Conservation (phyloP, 768 basidiomycete species). For the Rhodotorula kratochvilovae region DNA sequence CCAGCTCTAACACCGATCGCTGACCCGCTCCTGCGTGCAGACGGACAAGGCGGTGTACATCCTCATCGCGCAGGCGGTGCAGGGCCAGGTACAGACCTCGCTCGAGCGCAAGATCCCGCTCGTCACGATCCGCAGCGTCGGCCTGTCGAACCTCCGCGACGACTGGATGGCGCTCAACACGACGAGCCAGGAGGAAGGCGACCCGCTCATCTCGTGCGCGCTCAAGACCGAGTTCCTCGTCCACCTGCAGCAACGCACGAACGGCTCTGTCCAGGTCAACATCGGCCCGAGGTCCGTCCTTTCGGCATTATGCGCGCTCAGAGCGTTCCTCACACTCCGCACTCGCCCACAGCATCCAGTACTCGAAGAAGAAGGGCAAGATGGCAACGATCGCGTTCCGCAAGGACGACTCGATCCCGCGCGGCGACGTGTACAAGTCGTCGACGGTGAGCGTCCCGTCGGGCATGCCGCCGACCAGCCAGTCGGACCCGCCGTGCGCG, state of each 20-base stretch:
- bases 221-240: conserved; percentile 95
- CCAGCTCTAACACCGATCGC: too few relatives aligned
- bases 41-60: conserved; percentile 82
- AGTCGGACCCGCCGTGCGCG: conserved; percentile 76
- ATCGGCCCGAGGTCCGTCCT: conserved; percentile 69
- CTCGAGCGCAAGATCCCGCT: conserved; percentile 86
- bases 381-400: conserved; percentile 75
- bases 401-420: conserved; percentile 77
- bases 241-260: conserved; percentile 73
- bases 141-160: conserved; percentile 81
- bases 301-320: conserved; percentile 16
- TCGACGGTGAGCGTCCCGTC: conserved; percentile 80
- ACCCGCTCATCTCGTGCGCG: conserved; percentile 80
- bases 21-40: too few relatives aligned
- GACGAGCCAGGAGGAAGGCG: conserved; percentile 80
- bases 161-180: conserved; percentile 89
- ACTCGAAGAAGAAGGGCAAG: conserved; percentile 97
- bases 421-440: conserved; percentile 86
- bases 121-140: conserved; percentile 77
- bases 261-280: conserved; percentile 65
- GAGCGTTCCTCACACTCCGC: background rate
- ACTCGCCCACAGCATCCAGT: conserved; percentile 61
- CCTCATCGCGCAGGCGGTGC: conserved; percentile 57
- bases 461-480: conserved; percentile 76
- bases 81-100: conserved; percentile 58